phyloP scores from a whole-genome alignment of 2,329 filamentous ascomycete genomes.

The Clarireedia monteithiana region DNA sequence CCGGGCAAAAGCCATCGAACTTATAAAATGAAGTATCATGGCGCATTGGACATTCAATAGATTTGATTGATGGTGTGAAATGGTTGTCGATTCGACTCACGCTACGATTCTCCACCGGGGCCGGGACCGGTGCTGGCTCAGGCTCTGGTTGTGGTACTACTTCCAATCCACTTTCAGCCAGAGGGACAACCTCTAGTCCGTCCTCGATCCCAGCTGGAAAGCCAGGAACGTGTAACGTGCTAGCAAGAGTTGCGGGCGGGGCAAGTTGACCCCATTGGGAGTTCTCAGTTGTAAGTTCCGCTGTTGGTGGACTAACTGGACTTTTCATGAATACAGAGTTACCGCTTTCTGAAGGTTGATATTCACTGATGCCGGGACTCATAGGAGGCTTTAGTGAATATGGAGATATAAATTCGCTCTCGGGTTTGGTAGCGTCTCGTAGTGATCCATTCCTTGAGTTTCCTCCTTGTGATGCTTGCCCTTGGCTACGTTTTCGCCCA shows the following conservation, averaged over 20 bases:
- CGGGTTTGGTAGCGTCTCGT: constrained; percentile 2
- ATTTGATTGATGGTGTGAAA: constrained; percentile 19
- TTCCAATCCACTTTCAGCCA: constrained; percentile 5
- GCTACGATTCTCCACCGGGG: not conserved
- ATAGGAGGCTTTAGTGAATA: constrained; percentile 1
- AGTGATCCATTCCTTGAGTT: constrained; percentile 6
- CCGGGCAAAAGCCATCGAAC: constrained; percentile 28
- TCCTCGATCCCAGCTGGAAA: constrained; percentile 20
- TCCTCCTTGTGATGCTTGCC: constrained; percentile 12
- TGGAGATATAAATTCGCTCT: not conserved
- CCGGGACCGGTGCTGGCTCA: not conserved
- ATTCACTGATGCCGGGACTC: constrained; percentile 4
- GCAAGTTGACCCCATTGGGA: constrained; percentile 2
- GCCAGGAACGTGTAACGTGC: constrained; percentile 17
- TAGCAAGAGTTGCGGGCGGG: constrained; percentile 7
- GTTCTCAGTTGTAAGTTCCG: not conserved
- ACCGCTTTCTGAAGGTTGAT: constrained; percentile 6
- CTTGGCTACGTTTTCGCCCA: constrained; percentile 22
- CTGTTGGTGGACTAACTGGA: constrained; percentile 5
- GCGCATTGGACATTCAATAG: constrained; percentile 23
- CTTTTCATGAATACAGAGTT: constrained; percentile 4
- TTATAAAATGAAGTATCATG: constrained; percentile 27
- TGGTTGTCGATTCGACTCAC: constrained; percentile 11
- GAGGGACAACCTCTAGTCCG: constrained; percentile 21
- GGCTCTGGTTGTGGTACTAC: constrained; percentile 1